Evolutionary conservation across 164 flowering plant species (phyloP), one percentile per base, ranked within the genome.

Genomic region (Hamamelis virginiana): DNA sequence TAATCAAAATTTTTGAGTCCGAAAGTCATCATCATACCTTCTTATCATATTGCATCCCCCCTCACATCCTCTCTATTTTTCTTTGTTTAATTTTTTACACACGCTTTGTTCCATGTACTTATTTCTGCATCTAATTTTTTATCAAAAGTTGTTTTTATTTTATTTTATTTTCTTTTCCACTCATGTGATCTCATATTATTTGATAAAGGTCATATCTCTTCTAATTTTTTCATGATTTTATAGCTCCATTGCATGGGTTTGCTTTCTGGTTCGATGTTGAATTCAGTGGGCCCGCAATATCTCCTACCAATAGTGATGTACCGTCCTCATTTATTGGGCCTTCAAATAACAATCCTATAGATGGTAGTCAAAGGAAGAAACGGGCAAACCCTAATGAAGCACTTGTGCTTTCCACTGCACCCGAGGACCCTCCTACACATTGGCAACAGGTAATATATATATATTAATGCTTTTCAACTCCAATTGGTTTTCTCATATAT

Each of bases 241-340:
- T 90, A 95, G 99, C 95, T 69, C 96, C 97, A 50, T 68, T 95
- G 58, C 89, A 95, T 81, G 99, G 99, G 44, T 95, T 95, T 84
- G 99, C 95, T 12, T 92, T 95, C 80, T 95, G 99, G 99, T 95
- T 95, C 60, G 98, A 95, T 77, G 98, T 95, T 72, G 97, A 87
- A 76, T 95, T 95, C 77, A 71, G 73, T 52, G 85, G 79, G 27
- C 90, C 89, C 28, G 77, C 77, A 48, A 55, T 59, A 41, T 68
- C 80, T 48, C 64, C 86, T 9, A 23, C 53, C 65, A 76, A 77
- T 66, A 72, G 66, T 75, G 62, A 70, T 56, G 16, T 66, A 16
- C 74, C 74, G 64, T 41, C 86, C 4, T 60, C 70, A 5, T 52
- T 59, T 59, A 12, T 27, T 47, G 77, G 62, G 28, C 66, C 77